These are phyloP conservation scores for Carex kokanica DNA, from an alignment of 176 grass and related monocot species.

Conservation along the genomic window DNA sequence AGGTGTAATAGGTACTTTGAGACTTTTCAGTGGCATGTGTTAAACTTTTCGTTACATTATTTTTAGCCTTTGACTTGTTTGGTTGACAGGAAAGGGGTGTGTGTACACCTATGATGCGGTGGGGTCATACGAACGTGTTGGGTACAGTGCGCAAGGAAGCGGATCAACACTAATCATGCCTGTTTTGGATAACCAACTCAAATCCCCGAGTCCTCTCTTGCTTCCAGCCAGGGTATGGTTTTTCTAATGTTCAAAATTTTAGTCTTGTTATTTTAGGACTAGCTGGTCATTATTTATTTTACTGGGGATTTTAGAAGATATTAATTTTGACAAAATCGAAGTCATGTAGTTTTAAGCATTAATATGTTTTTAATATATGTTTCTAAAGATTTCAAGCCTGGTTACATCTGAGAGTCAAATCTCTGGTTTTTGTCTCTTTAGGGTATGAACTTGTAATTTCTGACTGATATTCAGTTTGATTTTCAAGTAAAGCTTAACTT, in stretches of 20 bases:
- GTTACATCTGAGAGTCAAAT: background rate
- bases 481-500: background rate
- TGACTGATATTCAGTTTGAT: background rate
- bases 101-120: constrained; percentile 98
- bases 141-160: constrained; percentile 83
- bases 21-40: background rate
- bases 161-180: constrained; percentile 85
- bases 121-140: constrained; percentile 81
- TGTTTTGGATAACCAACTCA: constrained; percentile 89
- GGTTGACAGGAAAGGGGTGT: constrained; percentile 72
- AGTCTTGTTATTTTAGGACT: background rate
- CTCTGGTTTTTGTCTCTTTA: background rate
- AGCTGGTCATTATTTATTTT: background rate
- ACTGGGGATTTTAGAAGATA: background rate
- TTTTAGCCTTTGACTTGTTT: background rate
- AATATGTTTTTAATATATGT: constrained; percentile 12
- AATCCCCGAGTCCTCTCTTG: constrained; percentile 82
- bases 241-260: constrained; percentile 12
- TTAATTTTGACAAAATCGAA: background rate
- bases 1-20: background rate
- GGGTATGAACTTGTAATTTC: background rate
- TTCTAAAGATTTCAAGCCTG: background rate
- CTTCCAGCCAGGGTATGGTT: constrained; percentile 65
- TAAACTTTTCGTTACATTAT: background rate
- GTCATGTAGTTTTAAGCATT: background rate